Evolutionary conservation across 116 monocot genomes (phyloP), one percentile per base, ranked within the genome.

Genomic region (Dioscorea cayenensis): DNA sequence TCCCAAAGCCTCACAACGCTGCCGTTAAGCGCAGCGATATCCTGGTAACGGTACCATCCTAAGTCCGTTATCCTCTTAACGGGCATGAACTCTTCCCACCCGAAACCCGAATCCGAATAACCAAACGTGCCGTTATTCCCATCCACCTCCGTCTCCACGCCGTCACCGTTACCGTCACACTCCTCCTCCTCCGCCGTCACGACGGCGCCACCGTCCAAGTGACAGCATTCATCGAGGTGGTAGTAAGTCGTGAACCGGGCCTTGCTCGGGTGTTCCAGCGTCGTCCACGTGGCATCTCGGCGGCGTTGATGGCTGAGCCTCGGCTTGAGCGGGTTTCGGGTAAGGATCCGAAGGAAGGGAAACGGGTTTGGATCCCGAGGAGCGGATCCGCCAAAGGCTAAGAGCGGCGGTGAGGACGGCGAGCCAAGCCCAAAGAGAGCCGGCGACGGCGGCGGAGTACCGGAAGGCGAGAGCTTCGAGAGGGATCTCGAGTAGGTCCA

Each of bases 1-100:
- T 88, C 82, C 88, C 88, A 88, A 28, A 84, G 58, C 69, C 65
- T 63, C 6, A 88, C 82, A 5, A 88, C 84, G 67, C 63, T 88
- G 25, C 88, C 88, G 82, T 81, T 82, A 35, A 88, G 72, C 77
- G 59, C 77, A 62, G 78, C 66, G 66, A 73, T 22, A 50, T 88
- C 84, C 79, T 84, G 84, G 76, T 63, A 74, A 28, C 71, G 51
- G 75, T 84, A 79, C 84, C 84, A 82, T 7, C 82, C 88, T 18
- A 88, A n/a, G 51, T 82, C 81, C 23, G 72, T 38, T 25, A 27
- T 78, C 58, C 72, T 22, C 25, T 61, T 29, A 14, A 61, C 43
- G n/a, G 32, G n/a, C 66, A 19, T 17, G 7, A 13, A 21, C 72
- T 20, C 14, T 17, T 36, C 76, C 43, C 49, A n/a, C 18, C 7